Percentiles rank a stretch among this genome's conserved stretches.
Conservation (phyloP, 2,329 filamentous ascomycete species). For the Lasiodiplodia theobromae region DNA sequence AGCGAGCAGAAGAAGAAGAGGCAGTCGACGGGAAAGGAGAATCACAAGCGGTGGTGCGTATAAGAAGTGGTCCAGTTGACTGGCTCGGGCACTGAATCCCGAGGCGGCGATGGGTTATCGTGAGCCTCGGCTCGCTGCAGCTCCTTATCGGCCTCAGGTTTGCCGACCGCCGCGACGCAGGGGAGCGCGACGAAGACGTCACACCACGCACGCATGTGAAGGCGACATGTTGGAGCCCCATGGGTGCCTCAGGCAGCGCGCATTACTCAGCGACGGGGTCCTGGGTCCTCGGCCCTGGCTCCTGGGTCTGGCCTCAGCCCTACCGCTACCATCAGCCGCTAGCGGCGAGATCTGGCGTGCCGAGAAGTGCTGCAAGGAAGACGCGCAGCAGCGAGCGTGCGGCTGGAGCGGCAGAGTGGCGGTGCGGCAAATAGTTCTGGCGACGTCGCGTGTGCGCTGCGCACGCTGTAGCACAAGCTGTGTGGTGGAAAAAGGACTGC, state of each 20-base stretch:
- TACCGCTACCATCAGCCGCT: background rate
- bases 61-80: slow-evolving; percentile 5
- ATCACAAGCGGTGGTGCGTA: background rate
- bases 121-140: slow-evolving; percentile 24
- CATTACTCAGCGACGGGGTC: background rate
- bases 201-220: slow-evolving; percentile 26
- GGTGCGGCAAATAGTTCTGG: background rate
- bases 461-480: too few relatives aligned
- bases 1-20: background rate
- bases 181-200: slow-evolving; percentile 19
- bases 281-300: background rate
- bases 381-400: background rate
- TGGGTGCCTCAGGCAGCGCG: background rate
- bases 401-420: too few relatives aligned
- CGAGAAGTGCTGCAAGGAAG: too few relatives aligned
- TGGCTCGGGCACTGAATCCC: slow-evolving; percentile 24
- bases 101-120: slow-evolving; percentile 24
- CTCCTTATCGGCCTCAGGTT: slow-evolving; percentile 14
- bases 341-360: too few relatives aligned
- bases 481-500: too few relatives aligned
- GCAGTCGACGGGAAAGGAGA: background rate
- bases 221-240: background rate
- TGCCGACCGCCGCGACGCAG: slow-evolving; percentile 21
- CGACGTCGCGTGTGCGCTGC: background rate
- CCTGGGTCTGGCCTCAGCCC: slow-evolving; percentile 7